Evolutionary conservation across 176 grass and related monocot genomes (phyloP).

Genomic region (Raddia distichophylla): DNA sequence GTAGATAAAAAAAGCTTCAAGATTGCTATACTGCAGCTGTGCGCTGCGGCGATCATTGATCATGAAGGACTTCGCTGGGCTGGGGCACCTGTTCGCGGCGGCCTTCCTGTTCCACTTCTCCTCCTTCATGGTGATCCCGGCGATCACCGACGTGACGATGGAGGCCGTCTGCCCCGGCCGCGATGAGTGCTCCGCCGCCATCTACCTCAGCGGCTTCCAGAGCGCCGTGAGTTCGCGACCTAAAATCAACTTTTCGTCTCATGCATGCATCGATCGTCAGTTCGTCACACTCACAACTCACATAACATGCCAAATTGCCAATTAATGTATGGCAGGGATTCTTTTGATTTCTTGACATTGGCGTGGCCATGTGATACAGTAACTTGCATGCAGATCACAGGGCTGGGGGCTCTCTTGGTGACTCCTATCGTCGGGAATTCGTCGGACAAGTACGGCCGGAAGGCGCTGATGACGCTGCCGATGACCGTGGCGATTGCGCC

Average conservation of each 20-base stretch:
- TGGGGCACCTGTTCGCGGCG: constrained; percentile 65
- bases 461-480: constrained; percentile 73
- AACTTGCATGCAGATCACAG: constrained; percentile 57
- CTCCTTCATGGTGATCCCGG: constrained; percentile 72
- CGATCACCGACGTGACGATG: constrained; percentile 82
- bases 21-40: too few relatives aligned
- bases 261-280: too few relatives aligned
- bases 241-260: not conserved
- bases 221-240: constrained; percentile 45
- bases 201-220: constrained; percentile 85
- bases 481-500: constrained; percentile 56
- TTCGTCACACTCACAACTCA: too few relatives aligned
- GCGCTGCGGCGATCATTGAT: too few relatives aligned
- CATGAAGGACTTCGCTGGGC: constrained; percentile 62
- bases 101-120: constrained; percentile 84
- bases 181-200: constrained; percentile 79
- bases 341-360: not conserved
- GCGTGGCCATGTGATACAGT: too few relatives aligned
- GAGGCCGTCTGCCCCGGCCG: constrained; percentile 65
- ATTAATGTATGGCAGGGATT: not conserved
- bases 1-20: not conserved
- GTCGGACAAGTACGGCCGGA: constrained; percentile 89
- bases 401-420: constrained; percentile 72
- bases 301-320: too few relatives aligned
- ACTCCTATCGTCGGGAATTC: constrained; percentile 87